phyloP scores from a whole-genome alignment of 2,329 filamentous ascomycete genomes.

The Pseudogymnoascus sp. region DNA sequence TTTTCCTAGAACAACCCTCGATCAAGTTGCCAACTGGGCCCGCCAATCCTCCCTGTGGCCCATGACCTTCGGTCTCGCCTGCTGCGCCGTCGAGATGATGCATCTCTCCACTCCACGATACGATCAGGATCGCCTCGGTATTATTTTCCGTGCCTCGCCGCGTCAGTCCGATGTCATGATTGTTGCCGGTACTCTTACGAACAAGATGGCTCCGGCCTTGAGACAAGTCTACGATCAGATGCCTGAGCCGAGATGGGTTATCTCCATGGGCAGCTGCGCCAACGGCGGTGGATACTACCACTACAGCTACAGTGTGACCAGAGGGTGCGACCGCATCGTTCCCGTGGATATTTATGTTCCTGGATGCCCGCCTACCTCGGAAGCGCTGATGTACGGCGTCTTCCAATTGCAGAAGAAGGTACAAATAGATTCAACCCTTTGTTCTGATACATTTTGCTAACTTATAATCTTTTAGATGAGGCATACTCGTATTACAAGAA shows the following conservation, averaged over 20 bases:
- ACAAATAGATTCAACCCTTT: background rate
- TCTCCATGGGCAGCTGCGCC: slow-evolving; percentile 76
- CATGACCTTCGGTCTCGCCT: slow-evolving; percentile 81
- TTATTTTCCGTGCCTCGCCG: slow-evolving; percentile 84
- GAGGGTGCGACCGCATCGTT: slow-evolving; percentile 69
- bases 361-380: slow-evolving; percentile 58
- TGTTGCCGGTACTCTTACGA: slow-evolving; percentile 84
- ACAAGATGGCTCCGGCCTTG: slow-evolving; percentile 91
- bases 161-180: slow-evolving; percentile 91
- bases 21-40: slow-evolving; percentile 76
- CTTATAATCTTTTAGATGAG: background rate
- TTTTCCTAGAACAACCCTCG: slow-evolving; percentile 59
- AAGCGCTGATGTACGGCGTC: slow-evolving; percentile 59
- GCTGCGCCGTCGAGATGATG: slow-evolving; percentile 92
- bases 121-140: slow-evolving; percentile 81
- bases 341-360: slow-evolving; percentile 77
- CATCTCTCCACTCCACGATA: slow-evolving; percentile 80
- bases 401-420: slow-evolving; percentile 75
- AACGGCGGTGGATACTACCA: slow-evolving; percentile 84
- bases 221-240: slow-evolving; percentile 93
- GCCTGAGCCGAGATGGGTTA: slow-evolving; percentile 83
- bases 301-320: slow-evolving; percentile 72
- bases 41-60: slow-evolving; percentile 82
- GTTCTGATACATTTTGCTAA: background rate
- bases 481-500: slow-evolving; percentile 46